Evolutionary conservation across 2,329 filamentous ascomycete species (phyloP).

Genomic region (Immersiporthe knoxdaviesiana): DNA sequence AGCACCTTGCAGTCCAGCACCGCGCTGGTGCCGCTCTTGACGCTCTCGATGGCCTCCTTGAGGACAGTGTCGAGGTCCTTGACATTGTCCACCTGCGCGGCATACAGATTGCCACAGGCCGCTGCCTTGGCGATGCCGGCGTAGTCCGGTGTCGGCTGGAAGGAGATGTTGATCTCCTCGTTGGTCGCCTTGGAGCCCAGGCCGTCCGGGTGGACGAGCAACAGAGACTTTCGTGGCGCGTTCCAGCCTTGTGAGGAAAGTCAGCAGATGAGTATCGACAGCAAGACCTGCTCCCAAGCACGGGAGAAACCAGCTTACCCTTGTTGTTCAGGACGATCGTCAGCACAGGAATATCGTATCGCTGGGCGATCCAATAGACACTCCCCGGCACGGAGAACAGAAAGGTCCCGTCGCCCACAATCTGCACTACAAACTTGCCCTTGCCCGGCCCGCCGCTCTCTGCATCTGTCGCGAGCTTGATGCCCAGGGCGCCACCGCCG

Average conservation of each 20-base stretch:
- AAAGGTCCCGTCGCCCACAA: constrained; percentile 55
- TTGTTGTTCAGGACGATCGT: constrained; percentile 57
- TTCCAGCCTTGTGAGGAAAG: constrained; percentile 11
- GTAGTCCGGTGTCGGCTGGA: constrained; percentile 61
- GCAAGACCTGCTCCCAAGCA: background rate
- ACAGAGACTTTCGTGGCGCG: constrained; percentile 58
- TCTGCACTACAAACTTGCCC: constrained; percentile 52
- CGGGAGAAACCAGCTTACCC: constrained; percentile 42
- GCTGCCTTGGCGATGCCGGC: constrained; percentile 64
- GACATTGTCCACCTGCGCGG: constrained; percentile 51
- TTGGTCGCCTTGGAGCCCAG: constrained; percentile 58
- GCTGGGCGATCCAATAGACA: constrained; percentile 52
- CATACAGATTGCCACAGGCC: constrained; percentile 56
- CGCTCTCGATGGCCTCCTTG: constrained; percentile 53
- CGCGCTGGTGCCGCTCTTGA: constrained; percentile 54
- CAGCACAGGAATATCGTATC: constrained; percentile 52
- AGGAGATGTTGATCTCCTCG: constrained; percentile 65
- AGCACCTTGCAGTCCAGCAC: constrained; percentile 59
- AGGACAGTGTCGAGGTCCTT: constrained; percentile 52
- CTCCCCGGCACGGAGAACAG: constrained; percentile 53
- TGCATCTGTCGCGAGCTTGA: constrained; percentile 51
- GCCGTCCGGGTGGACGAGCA: constrained; percentile 62
- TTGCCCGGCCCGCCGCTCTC: constrained; percentile 42
- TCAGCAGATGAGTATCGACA: background rate
- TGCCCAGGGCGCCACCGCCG: constrained; percentile 53